Conservation (phyloP, 768 basidiomycete genomes). For the Lyophyllum atratum region DNA sequence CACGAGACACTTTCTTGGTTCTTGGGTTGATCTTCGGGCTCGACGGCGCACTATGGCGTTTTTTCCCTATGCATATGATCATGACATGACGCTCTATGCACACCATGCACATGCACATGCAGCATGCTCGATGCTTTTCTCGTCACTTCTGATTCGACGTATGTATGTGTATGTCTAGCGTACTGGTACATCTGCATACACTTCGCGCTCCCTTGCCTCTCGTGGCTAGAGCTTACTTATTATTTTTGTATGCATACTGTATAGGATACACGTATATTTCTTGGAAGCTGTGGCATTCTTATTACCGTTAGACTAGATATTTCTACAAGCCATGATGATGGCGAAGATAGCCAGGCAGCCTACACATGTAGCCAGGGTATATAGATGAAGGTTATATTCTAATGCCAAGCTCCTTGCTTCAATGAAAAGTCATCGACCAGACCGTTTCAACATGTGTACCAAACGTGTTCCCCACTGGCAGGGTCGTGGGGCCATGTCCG, state of each 20-base stretch:
- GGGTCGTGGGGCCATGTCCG: background rate
- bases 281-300: background rate
- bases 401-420: background rate
- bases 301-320: background rate
- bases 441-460: background rate
- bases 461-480: background rate
- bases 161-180: conserved; percentile 1
- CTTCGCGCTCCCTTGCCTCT: conserved; percentile 1
- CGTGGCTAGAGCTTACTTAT: background rate
- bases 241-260: conserved; percentile 13
- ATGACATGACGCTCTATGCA: background rate
- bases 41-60: background rate
- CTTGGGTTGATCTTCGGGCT: background rate
- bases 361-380: background rate
- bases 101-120: background rate
- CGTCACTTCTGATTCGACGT: background rate
- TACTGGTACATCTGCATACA: conserved; percentile 10
- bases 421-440: background rate
- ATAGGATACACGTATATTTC: background rate
- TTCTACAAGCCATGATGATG: background rate
- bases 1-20: background rate
- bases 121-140: conserved; percentile 1
- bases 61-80: background rate
- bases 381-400: background rate
- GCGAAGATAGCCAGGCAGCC: background rate